These are phyloP conservation scores for Pachysandra terminalis DNA, from an alignment of 164 flowering plant species.

Conservation along the genomic window DNA sequence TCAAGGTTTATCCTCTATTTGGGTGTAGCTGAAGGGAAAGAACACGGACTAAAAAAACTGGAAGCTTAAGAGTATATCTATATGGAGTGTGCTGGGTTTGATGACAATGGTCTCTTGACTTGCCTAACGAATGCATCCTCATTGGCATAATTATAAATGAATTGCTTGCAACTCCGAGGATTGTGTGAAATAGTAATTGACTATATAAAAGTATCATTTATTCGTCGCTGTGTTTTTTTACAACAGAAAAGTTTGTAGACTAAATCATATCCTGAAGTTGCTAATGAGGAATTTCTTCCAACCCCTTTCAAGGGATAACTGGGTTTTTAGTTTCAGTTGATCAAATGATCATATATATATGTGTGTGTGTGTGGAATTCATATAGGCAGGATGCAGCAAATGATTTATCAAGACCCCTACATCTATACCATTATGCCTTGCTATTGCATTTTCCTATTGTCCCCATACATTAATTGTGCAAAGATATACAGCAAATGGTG, in stretches of 20 bases:
- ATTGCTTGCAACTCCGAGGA: constrained; percentile 7
- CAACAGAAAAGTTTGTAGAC: constrained; percentile 2
- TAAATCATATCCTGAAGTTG: constrained; percentile 2
- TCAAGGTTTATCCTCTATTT: background rate
- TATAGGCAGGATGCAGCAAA: too few species aligned
- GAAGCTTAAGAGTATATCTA: constrained; percentile 4
- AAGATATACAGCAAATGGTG: too few species aligned
- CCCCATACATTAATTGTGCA: too few species aligned
- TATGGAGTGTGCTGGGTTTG: background rate
- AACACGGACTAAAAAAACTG: background rate
- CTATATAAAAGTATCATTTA: constrained; percentile 7
- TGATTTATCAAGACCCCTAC: too few species aligned
- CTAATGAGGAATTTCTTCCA: background rate
- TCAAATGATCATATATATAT: background rate
- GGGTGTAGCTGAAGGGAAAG: constrained; percentile 8
- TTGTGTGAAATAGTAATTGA: constrained; percentile 6
- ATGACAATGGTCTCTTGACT: background rate
- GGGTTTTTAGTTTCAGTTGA: constrained; percentile 4
- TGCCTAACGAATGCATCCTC: background rate
- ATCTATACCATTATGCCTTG: too few species aligned
- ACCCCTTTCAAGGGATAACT: constrained; percentile 4
- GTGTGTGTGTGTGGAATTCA: too few species aligned
- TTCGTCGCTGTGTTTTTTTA: constrained; percentile 1
- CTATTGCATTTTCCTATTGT: too few species aligned
- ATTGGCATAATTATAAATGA: constrained; percentile 10